These are phyloP conservation scores for Coprinopsis cinerea DNA, from an alignment of 768 basidiomycete genomes.

Conservation along the genomic window DNA sequence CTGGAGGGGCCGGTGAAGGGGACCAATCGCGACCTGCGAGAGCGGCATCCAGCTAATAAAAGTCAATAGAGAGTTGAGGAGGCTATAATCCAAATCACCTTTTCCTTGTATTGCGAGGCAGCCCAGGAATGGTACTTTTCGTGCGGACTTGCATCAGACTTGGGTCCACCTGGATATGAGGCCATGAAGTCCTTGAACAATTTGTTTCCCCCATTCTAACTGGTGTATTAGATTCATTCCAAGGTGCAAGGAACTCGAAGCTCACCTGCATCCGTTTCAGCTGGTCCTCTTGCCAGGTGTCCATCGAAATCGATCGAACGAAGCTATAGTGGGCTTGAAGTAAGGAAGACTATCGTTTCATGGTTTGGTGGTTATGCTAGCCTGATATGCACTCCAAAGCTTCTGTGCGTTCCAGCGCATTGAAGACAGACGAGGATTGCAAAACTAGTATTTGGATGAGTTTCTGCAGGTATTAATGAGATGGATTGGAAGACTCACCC, in stretches of 20 bases:
- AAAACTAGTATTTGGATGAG: constrained; percentile 41
- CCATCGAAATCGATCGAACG: constrained; percentile 93
- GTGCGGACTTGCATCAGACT: constrained; percentile 50
- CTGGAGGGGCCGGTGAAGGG: constrained; percentile 63
- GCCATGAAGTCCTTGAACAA: constrained; percentile 76
- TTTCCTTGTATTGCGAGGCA: constrained; percentile 90
- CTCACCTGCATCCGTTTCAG: constrained; percentile 83
- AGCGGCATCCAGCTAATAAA: constrained; percentile 66
- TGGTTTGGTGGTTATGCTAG: constrained; percentile 21
- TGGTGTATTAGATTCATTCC: constrained; percentile 7
- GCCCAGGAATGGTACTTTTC: constrained; percentile 93
- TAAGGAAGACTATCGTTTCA: constrained; percentile 16
- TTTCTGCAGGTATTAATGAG: constrained; percentile 10
- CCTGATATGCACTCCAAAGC: constrained; percentile 94
- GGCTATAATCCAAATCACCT: constrained; percentile 43
- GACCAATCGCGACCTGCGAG: constrained; percentile 76
- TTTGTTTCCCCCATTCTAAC: constrained; percentile 81
- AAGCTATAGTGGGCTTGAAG: constrained; percentile 46
- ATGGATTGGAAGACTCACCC: constrained; percentile 37
- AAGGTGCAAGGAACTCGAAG: constrained; percentile 5
- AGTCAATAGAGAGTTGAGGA: constrained; percentile 16
- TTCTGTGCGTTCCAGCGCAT: constrained; percentile 78
- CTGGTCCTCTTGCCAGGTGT: constrained; percentile 91
- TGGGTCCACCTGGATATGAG: constrained; percentile 67
- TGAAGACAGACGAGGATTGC: constrained; percentile 91